Base-by-base conservation (phyloP, 805 yeast genomes). In the Pichia cabralensis region DNA sequence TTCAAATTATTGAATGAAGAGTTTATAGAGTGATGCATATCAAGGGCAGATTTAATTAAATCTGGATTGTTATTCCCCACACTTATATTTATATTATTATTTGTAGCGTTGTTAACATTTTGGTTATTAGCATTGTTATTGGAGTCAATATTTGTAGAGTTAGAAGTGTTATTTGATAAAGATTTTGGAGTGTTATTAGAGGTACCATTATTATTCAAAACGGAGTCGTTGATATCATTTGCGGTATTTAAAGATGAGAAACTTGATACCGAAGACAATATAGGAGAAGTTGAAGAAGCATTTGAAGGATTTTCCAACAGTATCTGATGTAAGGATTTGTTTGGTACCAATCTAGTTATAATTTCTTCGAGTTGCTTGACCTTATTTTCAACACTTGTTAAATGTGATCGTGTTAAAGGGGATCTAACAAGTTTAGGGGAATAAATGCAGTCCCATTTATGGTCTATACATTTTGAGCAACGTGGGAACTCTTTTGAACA, bases 401-500 rank as follows among this genome's bases (percentile, higher is more conserved):
- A 60, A 58, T 82, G 80, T 4, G 80, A 84, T 45, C 95, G 62
- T 0, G 95, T 84, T 36, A 84, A 59, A 0, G 95, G 95, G 5
- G 89, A 76, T 35, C 95, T 63, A 22, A 80, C 77, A 2, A 77
- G 69, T 40, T 81, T 65, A 12, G 95, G 95, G 16, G 88, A 77
- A 50, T 84, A 84, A 2, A 71, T 58, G 55, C 95, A 84, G 22
- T 69, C 69, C 81, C 94, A 78, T 16, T 66, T 63, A 50, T 81
- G 84, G 35, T 69, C 73, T 7, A 65, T 54, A 60, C 95, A 84
- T 49, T 82, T 82, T 29, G 76, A 61, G 50, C 95, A 84, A 42
- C 69, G 71, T 3, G 95, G 95, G 19, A 58, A 65, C 40, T 77
- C 83, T 48, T 82, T 84, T 21, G 94, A 75, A 52, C 95, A 84